Evolutionary conservation across 176 grass and related monocot genomes (phyloP).

Genomic region (Oryza longistaminata): DNA sequence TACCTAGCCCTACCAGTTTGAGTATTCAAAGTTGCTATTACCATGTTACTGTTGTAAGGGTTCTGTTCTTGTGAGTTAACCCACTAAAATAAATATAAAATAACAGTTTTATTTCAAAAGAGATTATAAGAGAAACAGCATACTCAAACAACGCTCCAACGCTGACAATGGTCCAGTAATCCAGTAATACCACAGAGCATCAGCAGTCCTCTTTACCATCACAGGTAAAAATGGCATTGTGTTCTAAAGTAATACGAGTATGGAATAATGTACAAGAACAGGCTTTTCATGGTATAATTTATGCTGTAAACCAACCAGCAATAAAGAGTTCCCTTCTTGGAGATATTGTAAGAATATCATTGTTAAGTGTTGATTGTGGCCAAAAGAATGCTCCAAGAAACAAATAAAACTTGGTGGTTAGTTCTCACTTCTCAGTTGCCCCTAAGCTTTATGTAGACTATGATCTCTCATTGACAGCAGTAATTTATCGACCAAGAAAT

Average conservation of each 20-base stretch:
- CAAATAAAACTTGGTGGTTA: not conserved
- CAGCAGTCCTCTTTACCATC: not conserved
- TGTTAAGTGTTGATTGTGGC: not conserved
- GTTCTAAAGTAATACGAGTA: not conserved
- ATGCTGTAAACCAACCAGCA: not conserved
- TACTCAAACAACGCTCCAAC: not conserved
- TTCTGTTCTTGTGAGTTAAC: not conserved
- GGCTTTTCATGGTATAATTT: not conserved
- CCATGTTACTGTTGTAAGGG: not conserved
- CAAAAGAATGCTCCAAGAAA: not conserved
- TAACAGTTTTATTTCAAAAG: not conserved
- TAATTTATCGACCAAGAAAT: not conserved
- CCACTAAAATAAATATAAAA: not conserved
- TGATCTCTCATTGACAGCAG: not conserved
- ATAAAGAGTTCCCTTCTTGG: not conserved
- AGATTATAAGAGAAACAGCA: not conserved
- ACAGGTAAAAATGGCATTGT: not conserved
- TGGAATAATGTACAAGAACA: not conserved
- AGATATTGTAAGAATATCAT: not conserved
- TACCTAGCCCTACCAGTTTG: not conserved
- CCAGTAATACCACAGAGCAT: not conserved
- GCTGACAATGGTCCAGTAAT: not conserved
- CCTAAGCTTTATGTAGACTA: not conserved
- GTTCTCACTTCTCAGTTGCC: not conserved
- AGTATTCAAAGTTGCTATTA: not conserved